phyloP scores from a whole-genome alignment of 1,284 basidiomycete genomes.

The Leccinum fuscescens region DNA sequence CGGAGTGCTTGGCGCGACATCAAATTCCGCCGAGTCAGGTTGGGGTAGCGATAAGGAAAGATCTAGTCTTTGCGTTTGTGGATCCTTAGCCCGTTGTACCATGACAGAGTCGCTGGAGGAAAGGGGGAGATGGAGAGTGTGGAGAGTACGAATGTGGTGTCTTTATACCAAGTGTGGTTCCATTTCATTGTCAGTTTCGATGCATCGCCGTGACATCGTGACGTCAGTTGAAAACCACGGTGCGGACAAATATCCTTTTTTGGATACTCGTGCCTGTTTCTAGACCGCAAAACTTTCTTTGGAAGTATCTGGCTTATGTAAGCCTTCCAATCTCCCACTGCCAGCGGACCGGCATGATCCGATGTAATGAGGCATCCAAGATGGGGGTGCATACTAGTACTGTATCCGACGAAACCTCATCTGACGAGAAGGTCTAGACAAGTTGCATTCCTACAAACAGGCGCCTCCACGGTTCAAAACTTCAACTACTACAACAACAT shows the following conservation, averaged over 20 bases:
- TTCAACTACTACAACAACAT: too few species aligned
- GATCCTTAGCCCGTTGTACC: not conserved
- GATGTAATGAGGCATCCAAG: too few species aligned
- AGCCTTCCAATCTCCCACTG: not conserved
- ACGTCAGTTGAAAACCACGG: constrained; percentile 19
- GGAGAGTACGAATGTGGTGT: not conserved
- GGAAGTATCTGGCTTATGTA: not conserved
- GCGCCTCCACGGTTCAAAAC: too few species aligned
- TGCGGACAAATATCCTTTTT: not conserved
- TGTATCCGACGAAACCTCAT: not conserved
- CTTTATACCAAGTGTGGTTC: constrained; percentile 2
- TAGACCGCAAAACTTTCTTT: not conserved
- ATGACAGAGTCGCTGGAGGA: constrained; percentile 6
- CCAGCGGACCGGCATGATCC: too few species aligned
- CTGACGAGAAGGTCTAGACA: not conserved
- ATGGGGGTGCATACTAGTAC: too few species aligned
- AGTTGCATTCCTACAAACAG: not conserved
- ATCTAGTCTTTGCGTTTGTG: constrained; percentile 3
- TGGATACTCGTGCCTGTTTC: not conserved
- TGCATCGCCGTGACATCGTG: constrained; percentile 17
- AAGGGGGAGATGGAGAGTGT: not conserved
- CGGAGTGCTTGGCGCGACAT: constrained; percentile 45
- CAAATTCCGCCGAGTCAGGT: not conserved
- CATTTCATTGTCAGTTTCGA: constrained; percentile 11
- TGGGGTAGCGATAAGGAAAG: constrained; percentile 19